phyloP scores from a whole-genome alignment of 2,329 filamentous ascomycete species.

The Sordariomycetes sp. region DNA sequence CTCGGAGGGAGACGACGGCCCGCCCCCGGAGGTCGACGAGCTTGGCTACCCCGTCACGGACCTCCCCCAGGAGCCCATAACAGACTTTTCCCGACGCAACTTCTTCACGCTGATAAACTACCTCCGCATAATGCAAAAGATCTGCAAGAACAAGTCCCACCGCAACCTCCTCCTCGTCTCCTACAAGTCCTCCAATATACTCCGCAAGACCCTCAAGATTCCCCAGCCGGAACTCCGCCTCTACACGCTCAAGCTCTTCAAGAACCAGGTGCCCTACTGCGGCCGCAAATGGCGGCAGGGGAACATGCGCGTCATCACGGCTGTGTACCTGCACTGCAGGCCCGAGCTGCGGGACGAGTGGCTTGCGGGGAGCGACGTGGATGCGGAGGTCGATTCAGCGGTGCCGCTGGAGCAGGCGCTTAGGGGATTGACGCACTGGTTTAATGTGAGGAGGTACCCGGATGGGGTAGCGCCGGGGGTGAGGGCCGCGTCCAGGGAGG shows the following conservation, averaged over 20 bases:
- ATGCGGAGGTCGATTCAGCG: slow-evolving; percentile 86
- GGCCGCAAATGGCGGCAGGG: slow-evolving; percentile 95
- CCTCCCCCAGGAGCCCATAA: slow-evolving; percentile 64
- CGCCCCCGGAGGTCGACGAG: slow-evolving; percentile 65
- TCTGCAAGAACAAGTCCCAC: slow-evolving; percentile 91
- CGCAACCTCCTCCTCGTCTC: slow-evolving; percentile 86
- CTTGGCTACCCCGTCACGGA: slow-evolving; percentile 67
- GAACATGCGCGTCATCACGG: slow-evolving; percentile 98
- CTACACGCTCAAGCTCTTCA: slow-evolving; percentile 96
- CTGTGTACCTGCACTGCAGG: slow-evolving; percentile 85
- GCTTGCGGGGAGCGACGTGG: slow-evolving; percentile 81
- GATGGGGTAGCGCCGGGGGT: slow-evolving; percentile 53
- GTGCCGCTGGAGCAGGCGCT: slow-evolving; percentile 85
- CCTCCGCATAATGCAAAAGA: slow-evolving; percentile 91
- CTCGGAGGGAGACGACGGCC: slow-evolving; percentile 1
- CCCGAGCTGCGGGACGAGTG: slow-evolving; percentile 92
- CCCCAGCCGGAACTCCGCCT: slow-evolving; percentile 78
- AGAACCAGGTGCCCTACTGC: slow-evolving; percentile 95
- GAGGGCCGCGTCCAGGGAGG: slow-evolving; percentile 48
- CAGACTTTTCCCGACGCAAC: slow-evolving; percentile 81
- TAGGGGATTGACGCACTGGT: slow-evolving; percentile 84
- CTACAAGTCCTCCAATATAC: slow-evolving; percentile 87
- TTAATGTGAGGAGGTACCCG: slow-evolving; percentile 72
- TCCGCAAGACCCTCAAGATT: slow-evolving; percentile 83
- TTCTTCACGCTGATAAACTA: slow-evolving; percentile 95